phyloP scores from a whole-genome alignment of 2,329 filamentous ascomycete species.

The Aspergillus awamori region DNA sequence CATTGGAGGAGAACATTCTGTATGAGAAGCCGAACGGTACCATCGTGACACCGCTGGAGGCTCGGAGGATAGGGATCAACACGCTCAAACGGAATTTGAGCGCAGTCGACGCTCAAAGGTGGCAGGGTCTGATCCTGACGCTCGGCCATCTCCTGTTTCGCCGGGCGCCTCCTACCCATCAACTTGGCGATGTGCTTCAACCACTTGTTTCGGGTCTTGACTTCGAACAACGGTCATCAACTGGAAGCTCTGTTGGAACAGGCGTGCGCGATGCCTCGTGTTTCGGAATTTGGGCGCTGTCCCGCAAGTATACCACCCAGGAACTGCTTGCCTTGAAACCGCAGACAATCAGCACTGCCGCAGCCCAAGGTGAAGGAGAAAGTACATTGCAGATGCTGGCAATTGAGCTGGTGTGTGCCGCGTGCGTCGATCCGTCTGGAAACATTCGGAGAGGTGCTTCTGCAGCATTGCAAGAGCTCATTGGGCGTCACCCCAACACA shows the following conservation, averaged over 20 bases:
- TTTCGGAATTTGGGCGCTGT: slow-evolving; percentile 93
- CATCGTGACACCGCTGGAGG: slow-evolving; percentile 42
- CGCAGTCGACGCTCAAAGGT: slow-evolving; percentile 77
- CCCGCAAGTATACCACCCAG: slow-evolving; percentile 78
- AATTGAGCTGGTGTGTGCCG: slow-evolving; percentile 76
- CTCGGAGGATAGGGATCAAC: slow-evolving; percentile 36
- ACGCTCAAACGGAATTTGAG: slow-evolving; percentile 62
- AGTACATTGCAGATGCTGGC: slow-evolving; percentile 74
- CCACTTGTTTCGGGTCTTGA: slow-evolving; percentile 76
- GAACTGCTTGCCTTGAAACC: slow-evolving; percentile 69
- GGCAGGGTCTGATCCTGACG: slow-evolving; percentile 91
- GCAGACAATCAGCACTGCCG: slow-evolving; percentile 33
- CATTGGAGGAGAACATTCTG: slow-evolving; percentile 65
- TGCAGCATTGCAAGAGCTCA: slow-evolving; percentile 88
- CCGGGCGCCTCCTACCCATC: slow-evolving; percentile 71
- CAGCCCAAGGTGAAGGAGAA: slow-evolving; percentile 28
- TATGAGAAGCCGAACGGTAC: slow-evolving; percentile 50
- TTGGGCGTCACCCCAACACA: slow-evolving; percentile 87
- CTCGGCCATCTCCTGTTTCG: slow-evolving; percentile 85
- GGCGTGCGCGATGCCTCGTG: slow-evolving; percentile 95
- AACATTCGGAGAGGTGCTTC: slow-evolving; percentile 93
- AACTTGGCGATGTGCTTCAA: slow-evolving; percentile 73
- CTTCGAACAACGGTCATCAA: slow-evolving; percentile 85
- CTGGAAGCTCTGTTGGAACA: slow-evolving; percentile 81
- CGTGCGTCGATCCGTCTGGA: slow-evolving; percentile 83